A percentile compares a stretch with the other conserved stretches of the same genome.
phyloP scores from a whole-genome alignment of 805 yeast species.

The Monosporozyma aerobia region DNA sequence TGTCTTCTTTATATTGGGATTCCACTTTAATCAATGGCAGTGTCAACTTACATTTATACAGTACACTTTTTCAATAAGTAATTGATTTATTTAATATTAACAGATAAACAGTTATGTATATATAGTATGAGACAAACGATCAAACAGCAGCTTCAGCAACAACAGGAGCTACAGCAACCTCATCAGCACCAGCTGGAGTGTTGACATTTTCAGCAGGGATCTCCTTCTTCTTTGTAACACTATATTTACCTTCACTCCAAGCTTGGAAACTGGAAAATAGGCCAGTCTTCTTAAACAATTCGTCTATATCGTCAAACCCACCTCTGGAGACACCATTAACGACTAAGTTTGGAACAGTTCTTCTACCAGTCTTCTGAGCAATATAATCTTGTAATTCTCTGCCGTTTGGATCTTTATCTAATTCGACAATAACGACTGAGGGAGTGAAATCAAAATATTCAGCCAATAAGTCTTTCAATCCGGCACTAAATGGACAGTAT shows the following conservation, averaged over 20 bases:
- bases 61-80: neutral
- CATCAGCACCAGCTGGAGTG: neutral
- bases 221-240: slow-evolving; percentile 6
- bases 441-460: slow-evolving; percentile 63
- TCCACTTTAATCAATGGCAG: neutral
- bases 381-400: slow-evolving; percentile 64
- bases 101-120: neutral
- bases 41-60: neutral
- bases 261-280: slow-evolving; percentile 41
- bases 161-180: neutral
- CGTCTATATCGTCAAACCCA: slow-evolving; percentile 75
- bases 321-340: slow-evolving; percentile 72
- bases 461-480: slow-evolving; percentile 54
- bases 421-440: slow-evolving; percentile 61
- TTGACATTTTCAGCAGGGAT: neutral
- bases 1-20: neutral
- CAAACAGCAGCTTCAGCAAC: neutral
- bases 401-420: slow-evolving; percentile 76
- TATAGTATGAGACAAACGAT: neutral
- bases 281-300: slow-evolving; percentile 47
- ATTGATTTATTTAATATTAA: neutral
- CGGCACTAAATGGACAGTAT: slow-evolving; percentile 68
- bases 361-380: slow-evolving; percentile 59
- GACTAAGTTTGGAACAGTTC: slow-evolving; percentile 84
- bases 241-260: slow-evolving; percentile 18